phyloP scores from a whole-genome alignment of 495 filamentous ascomycete genomes.

The Penicillium robsamsonii region DNA sequence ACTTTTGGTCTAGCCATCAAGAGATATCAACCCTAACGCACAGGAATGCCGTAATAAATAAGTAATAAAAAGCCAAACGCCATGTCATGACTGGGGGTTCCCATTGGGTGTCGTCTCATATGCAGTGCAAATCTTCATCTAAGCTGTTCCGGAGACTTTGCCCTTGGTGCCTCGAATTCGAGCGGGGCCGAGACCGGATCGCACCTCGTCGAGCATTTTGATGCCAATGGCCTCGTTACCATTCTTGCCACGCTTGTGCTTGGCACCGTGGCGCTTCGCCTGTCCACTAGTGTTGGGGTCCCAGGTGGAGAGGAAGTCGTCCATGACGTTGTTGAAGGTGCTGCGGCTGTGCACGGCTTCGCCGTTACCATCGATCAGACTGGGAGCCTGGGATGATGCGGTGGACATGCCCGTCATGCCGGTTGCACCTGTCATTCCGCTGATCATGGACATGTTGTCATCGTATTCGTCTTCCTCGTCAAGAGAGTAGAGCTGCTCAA shows the following conservation, averaged over 20 bases:
- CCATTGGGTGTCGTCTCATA: conserved; percentile 32
- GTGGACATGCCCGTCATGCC: conserved; percentile 47
- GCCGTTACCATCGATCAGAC: conserved; percentile 39
- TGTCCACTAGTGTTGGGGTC: conserved; percentile 62
- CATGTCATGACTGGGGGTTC: conserved; percentile 25
- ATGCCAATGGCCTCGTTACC: conserved; percentile 78
- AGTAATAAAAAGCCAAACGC: conserved; percentile 24
- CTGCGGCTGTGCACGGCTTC: conserved; percentile 52
- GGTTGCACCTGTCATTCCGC: conserved; percentile 49
- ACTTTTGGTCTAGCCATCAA: conserved; percentile 28
- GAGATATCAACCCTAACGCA: conserved; percentile 19
- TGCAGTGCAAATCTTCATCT: conserved; percentile 17
- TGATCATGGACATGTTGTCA: conserved; percentile 53
- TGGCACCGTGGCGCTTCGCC: conserved; percentile 59
- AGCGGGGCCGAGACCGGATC: conserved; percentile 76
- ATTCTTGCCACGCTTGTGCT: conserved; percentile 70
- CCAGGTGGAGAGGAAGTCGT: conserved; percentile 80
- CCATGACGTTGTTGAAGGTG: conserved; percentile 86
- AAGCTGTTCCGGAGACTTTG: conserved; percentile 34
- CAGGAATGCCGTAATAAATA: conserved; percentile 21
- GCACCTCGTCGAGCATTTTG: conserved; percentile 86
- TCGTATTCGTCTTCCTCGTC: conserved; percentile 66
- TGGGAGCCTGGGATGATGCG: conserved; percentile 47
- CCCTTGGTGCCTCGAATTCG: conserved; percentile 22
- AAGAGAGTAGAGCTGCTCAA: conserved; percentile 79